Conservation (phyloP, 106 monocot genomes). For the Allium sativum region DNA sequence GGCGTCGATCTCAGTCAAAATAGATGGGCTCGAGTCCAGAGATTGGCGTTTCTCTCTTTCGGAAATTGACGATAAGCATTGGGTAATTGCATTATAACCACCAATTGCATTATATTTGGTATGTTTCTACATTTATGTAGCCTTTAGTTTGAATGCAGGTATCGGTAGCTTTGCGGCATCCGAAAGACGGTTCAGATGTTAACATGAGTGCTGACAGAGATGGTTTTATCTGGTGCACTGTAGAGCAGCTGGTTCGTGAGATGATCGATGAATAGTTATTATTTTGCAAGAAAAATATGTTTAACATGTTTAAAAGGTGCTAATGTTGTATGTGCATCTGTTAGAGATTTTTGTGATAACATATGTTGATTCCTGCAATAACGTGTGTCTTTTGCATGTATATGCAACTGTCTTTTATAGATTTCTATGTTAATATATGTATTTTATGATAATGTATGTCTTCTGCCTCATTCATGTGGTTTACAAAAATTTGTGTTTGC, state of each 20-base stretch:
- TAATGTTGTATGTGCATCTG: too few relatives aligned
- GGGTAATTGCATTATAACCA: constrained; percentile 28
- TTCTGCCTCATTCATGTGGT: too few relatives aligned
- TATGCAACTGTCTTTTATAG: too few relatives aligned
- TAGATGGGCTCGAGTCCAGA: constrained; percentile 53
- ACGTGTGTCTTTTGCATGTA: too few relatives aligned
- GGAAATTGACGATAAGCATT: constrained; percentile 47
- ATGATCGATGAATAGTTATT: too few relatives aligned
- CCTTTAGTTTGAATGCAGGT: constrained; percentile 23
- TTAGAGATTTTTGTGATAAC: too few relatives aligned
- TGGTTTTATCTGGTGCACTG: constrained; percentile 26
- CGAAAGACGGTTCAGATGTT: constrained; percentile 13
- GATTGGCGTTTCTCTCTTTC: constrained; percentile 62
- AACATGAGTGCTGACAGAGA: constrained; percentile 15
- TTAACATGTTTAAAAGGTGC: too few relatives aligned
- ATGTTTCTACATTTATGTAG: neutral
- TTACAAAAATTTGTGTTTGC: too few relatives aligned
- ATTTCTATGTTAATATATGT: too few relatives aligned
- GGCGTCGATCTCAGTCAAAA: constrained; percentile 41
- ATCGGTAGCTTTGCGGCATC: constrained; percentile 52
- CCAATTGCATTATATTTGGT: neutral
- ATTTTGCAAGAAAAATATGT: too few relatives aligned
- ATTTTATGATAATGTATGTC: too few relatives aligned
- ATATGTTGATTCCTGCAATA: too few relatives aligned
- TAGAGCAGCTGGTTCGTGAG: constrained; percentile 41